A percentile compares a stretch with the other conserved stretches of the same genome.
Evolutionary conservation across 2,329 filamentous ascomycete genomes (phyloP).

Genomic region (Didymella glomerata): DNA sequence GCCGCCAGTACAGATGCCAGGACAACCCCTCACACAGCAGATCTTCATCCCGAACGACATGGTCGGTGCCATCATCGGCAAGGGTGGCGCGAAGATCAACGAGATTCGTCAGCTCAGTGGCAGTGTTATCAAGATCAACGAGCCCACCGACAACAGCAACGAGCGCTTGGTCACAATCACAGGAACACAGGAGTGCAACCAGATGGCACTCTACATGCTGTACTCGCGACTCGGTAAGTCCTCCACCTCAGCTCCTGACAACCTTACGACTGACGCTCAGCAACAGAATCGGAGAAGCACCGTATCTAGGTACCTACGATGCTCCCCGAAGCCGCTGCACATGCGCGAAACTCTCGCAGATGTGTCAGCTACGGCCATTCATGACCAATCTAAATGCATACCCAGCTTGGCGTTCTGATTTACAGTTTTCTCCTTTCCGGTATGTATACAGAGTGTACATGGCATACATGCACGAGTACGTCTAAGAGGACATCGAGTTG

Average conservation of each 20-base stretch:
- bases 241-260: background rate
- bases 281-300: conserved; percentile 77
- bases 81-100: conserved; percentile 98
- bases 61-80: conserved; percentile 98
- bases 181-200: conserved; percentile 96
- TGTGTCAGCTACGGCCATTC: conserved; percentile 8
- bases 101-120: conserved; percentile 97
- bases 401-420: conserved; percentile 31
- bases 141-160: conserved; percentile 98
- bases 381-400: conserved; percentile 23
- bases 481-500: background rate
- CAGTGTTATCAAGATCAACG: conserved; percentile 99
- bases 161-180: conserved; percentile 97
- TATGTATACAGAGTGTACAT: conserved; percentile 22
- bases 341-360: conserved; percentile 6
- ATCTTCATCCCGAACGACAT: conserved; percentile 99
- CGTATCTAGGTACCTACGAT: conserved; percentile 61
- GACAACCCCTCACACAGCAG: conserved; percentile 89
- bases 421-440: conserved; percentile 13
- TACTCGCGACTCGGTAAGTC: conserved; percentile 91
- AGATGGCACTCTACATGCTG: conserved; percentile 99
- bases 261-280: conserved; percentile 14
- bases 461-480: conserved; percentile 3
- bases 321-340: conserved; percentile 4
- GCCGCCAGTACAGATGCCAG: conserved; percentile 70